Evolutionary conservation across 345 rosid species (phyloP), one percentile per base, ranked within the genome.

Genomic region (Heritiera fomes): DNA sequence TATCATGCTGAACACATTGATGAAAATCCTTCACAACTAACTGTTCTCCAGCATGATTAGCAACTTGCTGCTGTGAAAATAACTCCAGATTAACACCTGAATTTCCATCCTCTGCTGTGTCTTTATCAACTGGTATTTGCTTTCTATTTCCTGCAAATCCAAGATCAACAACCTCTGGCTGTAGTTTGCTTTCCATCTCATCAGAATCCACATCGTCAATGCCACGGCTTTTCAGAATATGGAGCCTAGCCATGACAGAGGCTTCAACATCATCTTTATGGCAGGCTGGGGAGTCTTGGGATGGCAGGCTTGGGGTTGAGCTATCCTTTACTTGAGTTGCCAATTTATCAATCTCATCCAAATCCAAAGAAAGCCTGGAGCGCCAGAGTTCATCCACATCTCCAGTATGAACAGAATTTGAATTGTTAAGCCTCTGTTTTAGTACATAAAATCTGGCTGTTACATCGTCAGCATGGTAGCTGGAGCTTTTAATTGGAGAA

Each of bases 371-470:
- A 76, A 53, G 69, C 20, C 55, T 15, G 55, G 83, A 78, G 69
- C 81, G 75, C 15, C 69, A 67, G 8, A 63, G 7, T 34, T 78
- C 76, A 53, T 71, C 84, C 63, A 38, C 53, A 55, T 78, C 79
- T 12, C 8, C 7, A 61, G 80, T 72, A 63, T 30, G 46, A 20
- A 46, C 76, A 59, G 71, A 79, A 58, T 69, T 78, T 20, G 75
- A 15, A 72, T 65, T 30, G 23, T 70, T 80, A 38, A 49, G 78
- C 72, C 82, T 85, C 78, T 68, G 40, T 81, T 87, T 88, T 41
- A 88, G 89, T 69, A 87, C 83, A 67, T 74, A 66, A 81, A 84
- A 87, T 87, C 94, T 89, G 47, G 87, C 81, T 83, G 87, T 74
- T 49, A 89, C 88, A 87, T 90, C 91, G 82, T 87, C 86, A 73